A percentile compares a stretch with the other conserved stretches of the same genome.
phyloP scores from a whole-genome alignment of 306 rosid species.

The Pueraria montana region DNA sequence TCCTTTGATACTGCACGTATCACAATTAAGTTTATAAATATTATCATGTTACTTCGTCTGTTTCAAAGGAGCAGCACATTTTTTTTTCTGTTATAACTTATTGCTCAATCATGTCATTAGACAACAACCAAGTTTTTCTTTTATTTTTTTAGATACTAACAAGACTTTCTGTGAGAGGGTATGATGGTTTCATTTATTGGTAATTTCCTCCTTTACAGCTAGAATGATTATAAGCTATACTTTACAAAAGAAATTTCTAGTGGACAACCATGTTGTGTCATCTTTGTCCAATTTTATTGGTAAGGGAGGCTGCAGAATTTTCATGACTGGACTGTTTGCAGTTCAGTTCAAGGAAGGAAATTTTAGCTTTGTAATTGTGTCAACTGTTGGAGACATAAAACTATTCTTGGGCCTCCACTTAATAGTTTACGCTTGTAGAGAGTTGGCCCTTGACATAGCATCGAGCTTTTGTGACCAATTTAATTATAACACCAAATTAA shows the following conservation, averaged over 20 bases:
- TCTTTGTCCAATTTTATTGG: neutral
- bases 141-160: neutral
- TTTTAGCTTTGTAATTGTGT: neutral
- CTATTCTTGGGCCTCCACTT: neutral
- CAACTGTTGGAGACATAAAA: constrained; percentile 7
- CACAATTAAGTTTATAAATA: constrained; percentile 12
- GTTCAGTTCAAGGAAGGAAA: neutral
- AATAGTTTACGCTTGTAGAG: neutral
- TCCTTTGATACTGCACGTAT: neutral
- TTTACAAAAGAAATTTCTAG: neutral
- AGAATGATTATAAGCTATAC: neutral
- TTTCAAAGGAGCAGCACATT: neutral
- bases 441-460: no score
- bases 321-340: constrained; percentile 7
- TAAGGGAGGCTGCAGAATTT: neutral
- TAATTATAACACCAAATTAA: neutral
- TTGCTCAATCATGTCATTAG: constrained; percentile 11
- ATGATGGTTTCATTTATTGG: neutral
- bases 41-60: constrained; percentile 2
- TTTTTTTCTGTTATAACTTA: no score
- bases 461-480: neutral
- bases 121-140: neutral
- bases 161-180: neutral
- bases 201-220: constrained; percentile 8
- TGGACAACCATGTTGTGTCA: neutral